Evolutionary conservation across 257 asterid genomes (phyloP), one percentile per base, ranked within the genome.

Genomic region (Solanum pennellii): DNA sequence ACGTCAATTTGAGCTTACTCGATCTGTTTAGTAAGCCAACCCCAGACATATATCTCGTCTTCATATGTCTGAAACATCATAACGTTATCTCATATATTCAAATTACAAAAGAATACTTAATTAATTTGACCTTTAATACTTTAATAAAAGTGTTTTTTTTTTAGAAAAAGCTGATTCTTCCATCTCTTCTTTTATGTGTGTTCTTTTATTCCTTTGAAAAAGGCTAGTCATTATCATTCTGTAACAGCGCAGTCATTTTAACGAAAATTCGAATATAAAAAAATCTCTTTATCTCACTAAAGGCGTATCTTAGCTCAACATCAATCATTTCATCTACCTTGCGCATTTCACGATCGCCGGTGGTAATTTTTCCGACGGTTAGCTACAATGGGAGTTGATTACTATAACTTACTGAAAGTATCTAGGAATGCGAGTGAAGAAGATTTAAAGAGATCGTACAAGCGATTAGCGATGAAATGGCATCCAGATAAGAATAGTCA

Each of bases 401-500:
- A 97, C 87, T 97, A 95, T 91, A 93, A 93, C 86, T 83, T 93
- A 16, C 91, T 97, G 91, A 96, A 91, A 89, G 94, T 97, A 5
- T 86, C 96, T 16, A 88, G 88, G 44, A 89, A 91, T 79, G 98
- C 98, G 5, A 89, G 91, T 31, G 99, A 93, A 9, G 99, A 95
- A 82, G 99, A 96, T 80, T 73, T 97, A 85, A 96, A 95, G 96
- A 97, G 88, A 90, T 93, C 99, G 4, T 97, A 95, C 93, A 93
- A 92, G 94, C 91, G 92, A 65, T 82, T 97, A 88, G 99, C 98
- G 21, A 97, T 97, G 99, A 96, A 93, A 73, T 96, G 98, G 98
- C 99, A 97, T 87, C 99, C 99, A 59, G 99, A 97, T 69, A 97
- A 96, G 95, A 95, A 97, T 87, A 91, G 91, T 18, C 94, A 91